Evolutionary conservation across 805 yeast species (phyloP).

Genomic region (Zygosaccharomyces kombuchaensis): DNA sequence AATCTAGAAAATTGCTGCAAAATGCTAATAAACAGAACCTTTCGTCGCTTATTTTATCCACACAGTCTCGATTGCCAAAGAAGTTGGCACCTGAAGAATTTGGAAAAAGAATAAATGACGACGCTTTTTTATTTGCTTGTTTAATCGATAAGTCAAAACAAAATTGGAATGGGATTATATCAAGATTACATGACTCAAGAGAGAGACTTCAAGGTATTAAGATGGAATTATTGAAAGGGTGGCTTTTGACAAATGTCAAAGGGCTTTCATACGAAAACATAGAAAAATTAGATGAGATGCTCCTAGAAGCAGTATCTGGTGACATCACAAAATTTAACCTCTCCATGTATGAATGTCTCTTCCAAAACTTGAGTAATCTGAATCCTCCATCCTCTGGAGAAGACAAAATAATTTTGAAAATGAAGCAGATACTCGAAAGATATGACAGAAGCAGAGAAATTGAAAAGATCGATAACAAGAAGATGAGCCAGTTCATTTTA

Average conservation of each 20-base stretch:
- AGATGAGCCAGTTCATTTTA: constrained; percentile 21
- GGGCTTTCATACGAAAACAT: constrained; percentile 25
- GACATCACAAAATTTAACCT: constrained; percentile 14
- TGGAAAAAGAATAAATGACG: constrained; percentile 22
- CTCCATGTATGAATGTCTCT: constrained; percentile 27
- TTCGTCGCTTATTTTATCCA: constrained; percentile 18
- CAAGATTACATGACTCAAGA: constrained; percentile 14
- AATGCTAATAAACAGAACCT: constrained; percentile 5
- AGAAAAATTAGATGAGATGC: constrained; percentile 25
- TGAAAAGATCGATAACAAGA: not conserved
- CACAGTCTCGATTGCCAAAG: constrained; percentile 14
- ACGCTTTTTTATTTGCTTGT: constrained; percentile 20
- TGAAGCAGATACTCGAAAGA: constrained; percentile 22
- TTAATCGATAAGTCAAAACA: constrained; percentile 21
- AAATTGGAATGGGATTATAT: constrained; percentile 30
- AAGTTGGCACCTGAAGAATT: constrained; percentile 21
- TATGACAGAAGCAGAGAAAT: constrained; percentile 14
- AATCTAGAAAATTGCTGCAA: not conserved
- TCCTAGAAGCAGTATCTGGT: constrained; percentile 15
- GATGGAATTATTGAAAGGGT: constrained; percentile 7
- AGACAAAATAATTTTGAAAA: constrained; percentile 15
- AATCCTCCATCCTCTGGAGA: constrained; percentile 4
- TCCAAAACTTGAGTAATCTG: constrained; percentile 19
- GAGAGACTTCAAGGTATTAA: constrained; percentile 15
- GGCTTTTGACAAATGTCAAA: constrained; percentile 12